Evolutionary conservation across 192 early-diverging fungal genomes (phyloP), one percentile per base, ranked within the genome.

Genomic region (Rhizophagus prolifer): DNA sequence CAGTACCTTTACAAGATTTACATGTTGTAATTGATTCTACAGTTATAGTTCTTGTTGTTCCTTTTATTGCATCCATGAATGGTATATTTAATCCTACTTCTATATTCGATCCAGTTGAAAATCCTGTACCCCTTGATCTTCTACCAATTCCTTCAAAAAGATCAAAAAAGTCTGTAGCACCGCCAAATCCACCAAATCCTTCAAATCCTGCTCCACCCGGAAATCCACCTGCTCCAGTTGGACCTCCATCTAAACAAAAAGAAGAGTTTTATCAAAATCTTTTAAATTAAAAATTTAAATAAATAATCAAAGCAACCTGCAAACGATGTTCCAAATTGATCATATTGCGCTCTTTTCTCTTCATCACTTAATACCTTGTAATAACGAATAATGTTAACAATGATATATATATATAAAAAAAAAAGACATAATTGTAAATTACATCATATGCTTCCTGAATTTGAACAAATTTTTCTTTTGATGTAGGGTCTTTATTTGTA

Each of bases 391-490:
- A 25, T 63, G 16, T 47, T 25, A 34, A 75, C 70, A 58, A 34
- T 66, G 0, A 34, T 21, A 36, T 9, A 21, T 41, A 13, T 21
- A 44, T 69, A 83, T n/a, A 58, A 28, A 16, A 80, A 26, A 70
- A 65, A 19, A 68, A 10, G 13, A 30, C 6, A 30, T 36, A 16
- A 30, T 13, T 72, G 86, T 85, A 67, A 26, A 23, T 58, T 76
- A 64, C 75, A 68, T 97, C 95, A 80, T 99, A 99, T 0, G 97
- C 96, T 78, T 96, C 93, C 80, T 99, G 96, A 78, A 99, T 93
- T 84, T 99, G 94, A 12, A 97, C 85, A 86, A 99, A 99, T 85
- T 94, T 95, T 81, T 99, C 97, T 74, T 96, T 94, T 36, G 97
- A 94, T 9, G 86, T 87, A 41, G 91, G 84, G 41, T 92, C 93